phyloP scores from a whole-genome alignment of 2,329 filamentous ascomycete species.

The Claviceps cyperi region DNA sequence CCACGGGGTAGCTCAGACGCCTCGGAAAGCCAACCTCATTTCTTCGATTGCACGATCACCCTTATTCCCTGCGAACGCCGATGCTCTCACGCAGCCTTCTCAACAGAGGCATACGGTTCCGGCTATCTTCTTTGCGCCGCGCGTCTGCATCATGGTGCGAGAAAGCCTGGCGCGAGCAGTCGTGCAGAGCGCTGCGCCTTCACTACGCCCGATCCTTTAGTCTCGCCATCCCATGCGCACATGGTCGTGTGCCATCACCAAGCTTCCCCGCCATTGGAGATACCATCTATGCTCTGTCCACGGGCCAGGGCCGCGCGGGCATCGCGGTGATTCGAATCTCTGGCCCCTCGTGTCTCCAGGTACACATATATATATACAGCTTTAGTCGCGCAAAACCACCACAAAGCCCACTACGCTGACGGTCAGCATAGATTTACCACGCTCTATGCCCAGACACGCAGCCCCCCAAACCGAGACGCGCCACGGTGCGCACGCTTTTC shows the following conservation, averaged over 20 bases:
- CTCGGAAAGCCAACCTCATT: neutral
- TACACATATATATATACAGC: slow-evolving; percentile 20
- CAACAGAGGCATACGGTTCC: neutral
- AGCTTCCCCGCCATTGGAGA: slow-evolving; percentile 18
- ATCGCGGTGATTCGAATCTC: slow-evolving; percentile 86
- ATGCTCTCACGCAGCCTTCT: slow-evolving; percentile 1
- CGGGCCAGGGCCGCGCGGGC: slow-evolving; percentile 69
- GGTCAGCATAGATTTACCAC: slow-evolving; percentile 29
- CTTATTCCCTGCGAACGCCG: neutral
- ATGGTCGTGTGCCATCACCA: neutral
- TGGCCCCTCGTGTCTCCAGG: slow-evolving; percentile 57
- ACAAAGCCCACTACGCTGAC: neutral
- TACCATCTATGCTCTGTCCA: slow-evolving; percentile 89
- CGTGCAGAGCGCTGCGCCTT: neutral
- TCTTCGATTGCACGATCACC: neutral
- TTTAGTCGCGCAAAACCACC: neutral
- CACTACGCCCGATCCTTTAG: neutral
- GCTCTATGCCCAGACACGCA: slow-evolving; percentile 33
- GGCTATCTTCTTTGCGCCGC: neutral
- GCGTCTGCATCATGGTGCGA: neutral
- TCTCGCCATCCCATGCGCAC: neutral
- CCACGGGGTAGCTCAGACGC: neutral
- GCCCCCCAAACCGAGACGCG: slow-evolving; percentile 37
- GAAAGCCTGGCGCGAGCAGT: neutral
- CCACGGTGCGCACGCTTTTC: slow-evolving; percentile 61